phyloP scores from a whole-genome alignment of 2,329 filamentous ascomycete genomes.

The Metarhizium brunneum region DNA sequence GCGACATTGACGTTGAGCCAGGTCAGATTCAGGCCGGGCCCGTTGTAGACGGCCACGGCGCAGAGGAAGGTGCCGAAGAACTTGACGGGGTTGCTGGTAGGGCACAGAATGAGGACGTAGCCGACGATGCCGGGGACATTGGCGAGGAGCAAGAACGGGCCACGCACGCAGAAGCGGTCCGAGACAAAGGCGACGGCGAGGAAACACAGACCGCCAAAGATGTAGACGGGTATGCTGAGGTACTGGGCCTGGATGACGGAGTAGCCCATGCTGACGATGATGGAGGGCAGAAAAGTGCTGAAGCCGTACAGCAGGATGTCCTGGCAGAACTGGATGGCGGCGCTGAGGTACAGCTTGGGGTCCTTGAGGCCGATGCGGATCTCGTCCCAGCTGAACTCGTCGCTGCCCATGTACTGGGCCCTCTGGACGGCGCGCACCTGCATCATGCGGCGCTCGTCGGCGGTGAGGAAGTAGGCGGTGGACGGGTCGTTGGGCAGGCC shows the following conservation, averaged over 20 bases:
- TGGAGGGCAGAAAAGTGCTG: slow-evolving; percentile 47
- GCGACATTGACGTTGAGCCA: slow-evolving; percentile 38
- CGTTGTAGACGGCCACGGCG: slow-evolving; percentile 36
- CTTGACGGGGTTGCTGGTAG: too few species aligned
- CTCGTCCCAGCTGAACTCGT: slow-evolving; percentile 41
- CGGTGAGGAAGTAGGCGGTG: slow-evolving; percentile 37
- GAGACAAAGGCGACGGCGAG: too few species aligned
- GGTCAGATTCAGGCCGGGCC: slow-evolving; percentile 36
- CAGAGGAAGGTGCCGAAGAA: too few species aligned
- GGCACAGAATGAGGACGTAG: too few species aligned
- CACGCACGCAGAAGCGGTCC: too few species aligned
- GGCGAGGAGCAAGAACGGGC: too few species aligned
- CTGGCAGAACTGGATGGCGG: slow-evolving; percentile 39
- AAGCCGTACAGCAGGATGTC: slow-evolving; percentile 47
- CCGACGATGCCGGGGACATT: too few species aligned
- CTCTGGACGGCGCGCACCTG: slow-evolving; percentile 33
- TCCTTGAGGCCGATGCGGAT: slow-evolving; percentile 34
- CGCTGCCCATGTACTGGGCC: slow-evolving; percentile 36
- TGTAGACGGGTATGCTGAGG: slow-evolving; percentile 47
- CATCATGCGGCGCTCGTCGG: slow-evolving; percentile 41
- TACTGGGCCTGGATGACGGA: slow-evolving; percentile 40
- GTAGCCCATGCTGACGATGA: slow-evolving; percentile 43
- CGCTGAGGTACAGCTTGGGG: slow-evolving; percentile 38
- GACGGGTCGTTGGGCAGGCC: slow-evolving; percentile 34
- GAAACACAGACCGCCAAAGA: slow-evolving; percentile 25